Conservation (phyloP, 2,329 filamentous ascomycete genomes). For the Aureobasidium sp. region DNA sequence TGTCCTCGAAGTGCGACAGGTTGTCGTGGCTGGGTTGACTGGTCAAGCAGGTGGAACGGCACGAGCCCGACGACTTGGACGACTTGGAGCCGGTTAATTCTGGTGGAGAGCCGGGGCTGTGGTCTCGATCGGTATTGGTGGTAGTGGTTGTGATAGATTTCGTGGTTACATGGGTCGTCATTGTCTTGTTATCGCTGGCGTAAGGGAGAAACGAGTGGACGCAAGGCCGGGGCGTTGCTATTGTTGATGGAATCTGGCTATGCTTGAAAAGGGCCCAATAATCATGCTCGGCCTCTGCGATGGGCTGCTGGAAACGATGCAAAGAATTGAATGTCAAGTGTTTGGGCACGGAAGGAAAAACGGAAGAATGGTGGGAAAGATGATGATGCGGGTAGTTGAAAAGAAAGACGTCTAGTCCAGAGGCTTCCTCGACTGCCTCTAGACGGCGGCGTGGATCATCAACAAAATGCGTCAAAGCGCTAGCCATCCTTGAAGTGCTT, state of each 20-base stretch:
- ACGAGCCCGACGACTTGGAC: conserved; percentile 68
- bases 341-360: neutral
- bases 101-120: conserved; percentile 59
- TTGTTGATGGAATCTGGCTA: conserved; percentile 2
- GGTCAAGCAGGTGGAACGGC: conserved; percentile 69
- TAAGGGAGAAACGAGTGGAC: conserved; percentile 14
- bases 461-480: conserved; percentile 5
- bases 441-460: conserved; percentile 5
- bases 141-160: neutral
- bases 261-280: conserved; percentile 3
- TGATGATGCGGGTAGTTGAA: neutral
- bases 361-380: neutral
- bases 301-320: neutral
- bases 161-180: conserved; percentile 4
- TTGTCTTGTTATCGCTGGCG: conserved; percentile 11
- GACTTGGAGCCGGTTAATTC: conserved; percentile 80
- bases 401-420: neutral
- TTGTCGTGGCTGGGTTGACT: conserved; percentile 54
- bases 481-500: neutral
- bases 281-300: conserved; percentile 8
- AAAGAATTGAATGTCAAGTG: neutral
- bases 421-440: neutral
- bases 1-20: conserved; percentile 83
- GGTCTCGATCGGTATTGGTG: conserved; percentile 16
- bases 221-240: conserved; percentile 13